Percentiles rank a stretch among this genome's conserved stretches.
Conservation (phyloP, 768 basidiomycete species). For the Mycena filopes region DNA sequence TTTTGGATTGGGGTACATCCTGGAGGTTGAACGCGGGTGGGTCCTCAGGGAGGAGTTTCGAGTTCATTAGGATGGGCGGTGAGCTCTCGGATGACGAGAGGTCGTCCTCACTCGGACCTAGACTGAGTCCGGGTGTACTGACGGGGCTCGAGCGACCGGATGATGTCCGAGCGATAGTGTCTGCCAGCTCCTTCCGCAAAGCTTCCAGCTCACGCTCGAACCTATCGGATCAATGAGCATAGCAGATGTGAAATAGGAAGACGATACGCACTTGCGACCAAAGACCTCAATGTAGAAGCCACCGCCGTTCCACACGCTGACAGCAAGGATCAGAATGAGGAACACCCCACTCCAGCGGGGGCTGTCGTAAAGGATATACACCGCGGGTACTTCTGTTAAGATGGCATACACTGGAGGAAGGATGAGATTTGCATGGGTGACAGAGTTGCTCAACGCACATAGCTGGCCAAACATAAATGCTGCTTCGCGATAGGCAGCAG, state of each 20-base stretch:
- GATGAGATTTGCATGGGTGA: conserved; percentile 14
- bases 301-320: conserved; percentile 96
- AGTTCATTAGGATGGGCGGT: conserved; percentile 42
- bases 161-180: conserved; percentile 57
- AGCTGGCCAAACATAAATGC: conserved; percentile 91
- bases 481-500: conserved; percentile 68
- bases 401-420: conserved; percentile 75
- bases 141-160: conserved; percentile 65
- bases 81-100: conserved; percentile 49
- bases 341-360: conserved; percentile 82
- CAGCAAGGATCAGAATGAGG: conserved; percentile 81
- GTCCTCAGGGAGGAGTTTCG: conserved; percentile 22
- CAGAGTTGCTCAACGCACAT: conserved; percentile 47
- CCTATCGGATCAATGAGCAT: conserved; percentile 51
- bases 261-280: conserved; percentile 84
- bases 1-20: conserved; percentile 35
- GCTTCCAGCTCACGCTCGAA: conserved; percentile 94
- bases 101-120: conserved; percentile 53
- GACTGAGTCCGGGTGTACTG: conserved; percentile 42
- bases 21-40: conserved; percentile 11
- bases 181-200: conserved; percentile 89
- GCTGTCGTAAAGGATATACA: conserved; percentile 86
- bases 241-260: not conserved
- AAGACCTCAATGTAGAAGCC: conserved; percentile 98
- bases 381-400: conserved; percentile 86